Conservation (phyloP, 2,329 filamentous ascomycete species). For the Verticillium nubilum region DNA sequence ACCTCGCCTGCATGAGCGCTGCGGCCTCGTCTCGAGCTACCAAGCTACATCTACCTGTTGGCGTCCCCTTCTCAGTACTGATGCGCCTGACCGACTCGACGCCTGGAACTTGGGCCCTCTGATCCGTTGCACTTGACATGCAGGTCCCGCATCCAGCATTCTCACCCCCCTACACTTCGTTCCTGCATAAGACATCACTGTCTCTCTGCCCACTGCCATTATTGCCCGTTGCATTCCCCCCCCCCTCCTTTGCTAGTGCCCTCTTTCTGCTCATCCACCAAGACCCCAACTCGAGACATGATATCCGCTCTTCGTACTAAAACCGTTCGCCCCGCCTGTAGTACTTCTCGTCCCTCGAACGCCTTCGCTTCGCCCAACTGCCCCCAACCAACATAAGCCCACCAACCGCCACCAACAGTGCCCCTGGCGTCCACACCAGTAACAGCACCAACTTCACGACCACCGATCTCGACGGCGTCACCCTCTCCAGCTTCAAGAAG, state of each 20-base stretch:
- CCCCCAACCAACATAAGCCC: conserved; percentile 1
- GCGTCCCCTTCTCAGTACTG: conserved; percentile 3
- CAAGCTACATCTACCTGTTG: neutral
- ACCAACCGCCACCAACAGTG: neutral
- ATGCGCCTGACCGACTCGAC: conserved; percentile 2
- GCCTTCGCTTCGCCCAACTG: conserved; percentile 48
- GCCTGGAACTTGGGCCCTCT: neutral
- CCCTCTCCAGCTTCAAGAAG: conserved; percentile 11
- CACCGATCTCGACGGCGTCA: conserved; percentile 6
- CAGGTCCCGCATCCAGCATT: neutral
- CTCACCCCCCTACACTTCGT: conserved; percentile 16
- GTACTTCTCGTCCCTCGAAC: conserved; percentile 71
- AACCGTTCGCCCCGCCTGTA: conserved; percentile 25
- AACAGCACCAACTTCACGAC: neutral
- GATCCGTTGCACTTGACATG: neutral
- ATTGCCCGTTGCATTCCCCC: conserved; percentile 1
- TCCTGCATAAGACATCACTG: conserved; percentile 33
- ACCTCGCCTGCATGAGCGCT: neutral
- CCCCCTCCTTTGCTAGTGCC: neutral
- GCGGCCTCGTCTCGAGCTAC: neutral
- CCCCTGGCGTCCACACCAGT: conserved; percentile 6
- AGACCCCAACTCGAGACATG: neutral
- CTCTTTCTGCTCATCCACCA: neutral
- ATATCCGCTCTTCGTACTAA: conserved; percentile 5
- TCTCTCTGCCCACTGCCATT: conserved; percentile 14